Base-by-base conservation (phyloP, 495 filamentous ascomycete genomes). In the Aeminium ludgeri region DNA sequence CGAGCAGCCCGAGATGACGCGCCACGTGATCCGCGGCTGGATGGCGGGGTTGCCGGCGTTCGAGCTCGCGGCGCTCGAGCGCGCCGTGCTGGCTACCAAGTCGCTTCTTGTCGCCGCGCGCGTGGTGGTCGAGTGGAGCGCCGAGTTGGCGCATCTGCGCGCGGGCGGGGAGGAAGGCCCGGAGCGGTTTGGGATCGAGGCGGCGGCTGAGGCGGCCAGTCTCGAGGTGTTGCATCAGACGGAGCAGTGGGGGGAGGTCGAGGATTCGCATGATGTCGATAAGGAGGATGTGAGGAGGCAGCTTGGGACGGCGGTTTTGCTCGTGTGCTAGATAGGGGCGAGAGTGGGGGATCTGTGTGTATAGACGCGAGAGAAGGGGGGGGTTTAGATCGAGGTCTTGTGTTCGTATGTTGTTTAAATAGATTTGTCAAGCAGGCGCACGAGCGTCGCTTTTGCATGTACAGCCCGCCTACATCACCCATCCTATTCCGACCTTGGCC, bases 221-320 rank as follows among this genome's bases (percentile, higher is more conserved):
- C 49, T 89, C 16, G 89, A 97, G 66, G 83, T 94, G 13, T 67
- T 69, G 47, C 95, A 82, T 78, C 89, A 97, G 69, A 92, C 80
- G 4, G 64, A 73, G 12, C 70, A 75, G 63, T 96, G 89, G 86
- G 89, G 89, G 1, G 86, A 91, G 64, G 89, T 97, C 2, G 91
- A 97, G 60, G 89, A 97, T 62, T 92, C 86, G 30, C 91, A 97
- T 61, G 89, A 97, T 72, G 89, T 97, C 2, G 78, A 93, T 52
- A 84, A 75, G 59, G 89, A 92, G 62, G 89, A 97, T 62, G 31
- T 96, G 50, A 71, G 70, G 59, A 70, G 89, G 49, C 89, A 94
- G 64, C 59, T 97, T 44, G 89, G 86, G 15, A 87, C 82, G 59
- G 78, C 82, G 29, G 66, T 94, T 17, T 50, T 94, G 44, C 59